These are phyloP conservation scores for Filobasidium floriforme DNA, from an alignment of 768 basidiomycete genomes.

Conservation along the genomic window DNA sequence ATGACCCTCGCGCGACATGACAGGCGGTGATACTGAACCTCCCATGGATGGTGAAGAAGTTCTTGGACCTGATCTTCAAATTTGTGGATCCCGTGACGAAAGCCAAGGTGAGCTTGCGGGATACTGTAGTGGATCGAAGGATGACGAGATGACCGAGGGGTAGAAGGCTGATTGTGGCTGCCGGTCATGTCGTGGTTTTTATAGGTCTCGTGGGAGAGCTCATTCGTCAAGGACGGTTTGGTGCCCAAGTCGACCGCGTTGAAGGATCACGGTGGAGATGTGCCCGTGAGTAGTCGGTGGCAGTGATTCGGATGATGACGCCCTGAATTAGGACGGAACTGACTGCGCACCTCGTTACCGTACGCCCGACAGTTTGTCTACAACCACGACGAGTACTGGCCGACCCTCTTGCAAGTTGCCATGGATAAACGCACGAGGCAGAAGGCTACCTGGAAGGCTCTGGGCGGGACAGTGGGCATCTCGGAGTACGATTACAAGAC, in stretches of 20 bases:
- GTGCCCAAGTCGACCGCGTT: conserved; percentile 9
- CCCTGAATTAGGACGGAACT: not conserved
- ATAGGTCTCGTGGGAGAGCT: conserved; percentile 15
- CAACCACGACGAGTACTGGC: conserved; percentile 25
- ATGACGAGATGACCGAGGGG: too few relatives aligned
- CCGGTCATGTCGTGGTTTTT: too few relatives aligned
- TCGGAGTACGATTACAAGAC: conserved; percentile 21
- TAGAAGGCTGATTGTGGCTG: not conserved
- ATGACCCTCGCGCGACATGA: not conserved
- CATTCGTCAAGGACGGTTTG: conserved; percentile 21
- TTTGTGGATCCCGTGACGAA: conserved; percentile 26
- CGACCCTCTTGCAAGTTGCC: conserved; percentile 5
- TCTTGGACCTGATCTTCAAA: conserved; percentile 23
- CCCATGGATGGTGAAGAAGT: conserved; percentile 26
- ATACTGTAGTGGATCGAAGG: too few relatives aligned
- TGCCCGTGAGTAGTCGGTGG: conserved; percentile 9
- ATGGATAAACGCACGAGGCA: conserved; percentile 10
- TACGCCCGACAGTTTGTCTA: conserved; percentile 14
- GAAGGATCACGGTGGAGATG: conserved; percentile 19
- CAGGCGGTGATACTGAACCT: conserved; percentile 20
- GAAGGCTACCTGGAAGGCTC: conserved; percentile 7
- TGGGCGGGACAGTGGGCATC: conserved; percentile 17
- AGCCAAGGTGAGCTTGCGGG: conserved; percentile 12
- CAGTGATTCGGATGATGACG: not conserved
- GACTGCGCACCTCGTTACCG: not conserved